Percentiles rank a stretch among this genome's conserved stretches.
phyloP scores from a whole-genome alignment of 2,329 filamentous ascomycete genomes.

The Paecilomyces variotii region DNA sequence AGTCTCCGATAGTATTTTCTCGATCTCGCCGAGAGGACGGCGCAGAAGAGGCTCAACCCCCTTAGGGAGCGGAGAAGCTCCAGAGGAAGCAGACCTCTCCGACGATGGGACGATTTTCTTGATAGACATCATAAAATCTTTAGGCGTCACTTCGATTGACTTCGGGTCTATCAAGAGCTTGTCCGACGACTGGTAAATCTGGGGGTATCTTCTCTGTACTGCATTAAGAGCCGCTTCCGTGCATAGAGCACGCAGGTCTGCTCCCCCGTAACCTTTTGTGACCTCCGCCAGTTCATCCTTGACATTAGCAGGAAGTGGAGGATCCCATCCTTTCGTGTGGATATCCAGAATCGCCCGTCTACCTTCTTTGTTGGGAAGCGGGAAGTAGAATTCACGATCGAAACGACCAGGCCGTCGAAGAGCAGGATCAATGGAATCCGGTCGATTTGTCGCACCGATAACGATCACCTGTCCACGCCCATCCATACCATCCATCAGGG shows the following conservation, averaged over 20 bases:
- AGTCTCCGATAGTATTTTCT: slow-evolving; percentile 61
- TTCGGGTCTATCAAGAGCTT: slow-evolving; percentile 82
- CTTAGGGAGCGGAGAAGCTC: slow-evolving; percentile 70
- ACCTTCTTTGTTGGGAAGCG: slow-evolving; percentile 71
- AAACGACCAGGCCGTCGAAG: slow-evolving; percentile 88
- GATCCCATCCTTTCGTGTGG: slow-evolving; percentile 89
- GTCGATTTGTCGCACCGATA: slow-evolving; percentile 95
- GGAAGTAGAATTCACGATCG: slow-evolving; percentile 97
- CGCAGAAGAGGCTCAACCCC: slow-evolving; percentile 74
- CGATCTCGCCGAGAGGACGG: slow-evolving; percentile 62
- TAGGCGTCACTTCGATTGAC: slow-evolving; percentile 77
- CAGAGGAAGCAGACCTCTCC: slow-evolving; percentile 78
- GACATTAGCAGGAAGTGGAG: slow-evolving; percentile 63
- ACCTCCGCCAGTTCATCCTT: slow-evolving; percentile 73
- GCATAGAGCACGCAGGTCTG: slow-evolving; percentile 85
- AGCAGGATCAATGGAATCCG: slow-evolving; percentile 94
- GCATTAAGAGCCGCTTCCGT: slow-evolving; percentile 94
- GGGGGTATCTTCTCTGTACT: slow-evolving; percentile 89
- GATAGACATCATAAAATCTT: slow-evolving; percentile 94
- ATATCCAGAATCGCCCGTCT: slow-evolving; percentile 87
- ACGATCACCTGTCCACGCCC: slow-evolving; percentile 97
- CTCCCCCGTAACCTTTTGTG: slow-evolving; percentile 95
- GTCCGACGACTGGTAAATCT: slow-evolving; percentile 85
- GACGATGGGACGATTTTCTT: slow-evolving; percentile 96
- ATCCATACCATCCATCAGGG: slow-evolving; percentile 96